Evolutionary conservation across 1,284 basidiomycete genomes (phyloP), one percentile per base, ranked within the genome.

Genomic region (Puccinia brachypodii): DNA sequence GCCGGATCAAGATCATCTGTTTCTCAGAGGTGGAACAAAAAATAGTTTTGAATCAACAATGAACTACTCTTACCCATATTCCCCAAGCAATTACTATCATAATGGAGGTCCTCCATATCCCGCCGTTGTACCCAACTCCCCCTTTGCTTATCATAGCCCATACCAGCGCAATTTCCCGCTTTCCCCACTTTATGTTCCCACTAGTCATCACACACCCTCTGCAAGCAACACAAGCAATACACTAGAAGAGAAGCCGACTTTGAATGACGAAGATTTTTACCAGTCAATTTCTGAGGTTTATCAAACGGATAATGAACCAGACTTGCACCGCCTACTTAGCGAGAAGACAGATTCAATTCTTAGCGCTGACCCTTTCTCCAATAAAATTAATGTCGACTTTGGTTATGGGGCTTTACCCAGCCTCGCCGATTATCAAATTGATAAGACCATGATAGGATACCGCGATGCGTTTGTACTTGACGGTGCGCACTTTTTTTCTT

Each of bases 381-480:
- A 80, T 38, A 42, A 68, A 31, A 80, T 80, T 33, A 22, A 13
- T 38, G 25, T 80, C 56, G 77, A 80, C 58, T 80, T 58, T 47
- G 77, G 77, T n/a, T 80, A 58, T 62, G 77, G 77, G 22, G 8
- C 40, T 50, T 42, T 80, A 31, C 25, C 66, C 16, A 72, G 66
- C 28, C 68, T 80, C 13, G 56, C 66, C 69, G 50, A 80, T 28
- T 80, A 80, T 73, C 9, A 60, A 16, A 58, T 80, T 31, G 53
- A 42, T 38, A 72, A 72, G 58, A 58, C 47, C 31, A 53, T 25
- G 22, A 19, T 80, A 14, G 36, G 28, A 40, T 80, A 69, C 40
- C 25, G 44, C 13, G 77, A 80, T 44, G 68, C 68, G n/a, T 58
- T 80, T 42, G 47, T 38, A 40, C 6, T 80, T 19, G 77, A 80